phyloP scores from a whole-genome alignment of 176 grass and related monocot genomes.

The Avena insularis region DNA sequence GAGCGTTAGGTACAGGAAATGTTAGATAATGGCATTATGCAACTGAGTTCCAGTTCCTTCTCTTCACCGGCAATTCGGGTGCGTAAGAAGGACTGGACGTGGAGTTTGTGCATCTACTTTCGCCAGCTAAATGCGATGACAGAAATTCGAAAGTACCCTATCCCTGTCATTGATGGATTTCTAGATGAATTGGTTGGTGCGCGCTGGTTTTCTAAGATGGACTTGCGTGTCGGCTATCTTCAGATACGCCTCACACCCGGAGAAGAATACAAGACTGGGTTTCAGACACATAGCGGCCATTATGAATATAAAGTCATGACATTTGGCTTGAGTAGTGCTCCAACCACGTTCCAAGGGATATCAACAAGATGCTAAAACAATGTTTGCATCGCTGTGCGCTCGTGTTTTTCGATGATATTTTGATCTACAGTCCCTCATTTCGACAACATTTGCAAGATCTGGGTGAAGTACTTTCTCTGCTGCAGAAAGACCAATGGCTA shows the following conservation, averaged over 20 bases:
- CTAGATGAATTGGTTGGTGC: background rate
- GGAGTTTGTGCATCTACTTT: background rate
- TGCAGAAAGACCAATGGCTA: background rate
- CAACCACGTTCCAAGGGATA: background rate
- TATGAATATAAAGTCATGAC: background rate
- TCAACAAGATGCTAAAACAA: background rate
- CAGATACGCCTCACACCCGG: background rate
- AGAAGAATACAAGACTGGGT: background rate
- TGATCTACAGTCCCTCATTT: background rate
- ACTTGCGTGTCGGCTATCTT: background rate
- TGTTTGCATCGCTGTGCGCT: background rate
- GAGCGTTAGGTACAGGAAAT: background rate
- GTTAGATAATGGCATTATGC: background rate
- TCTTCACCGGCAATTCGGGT: background rate
- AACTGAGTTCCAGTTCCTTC: background rate
- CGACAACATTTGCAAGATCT: background rate
- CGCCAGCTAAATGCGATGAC: background rate
- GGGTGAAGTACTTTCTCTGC: background rate
- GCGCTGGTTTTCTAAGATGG: background rate
- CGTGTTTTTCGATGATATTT: too few species aligned
- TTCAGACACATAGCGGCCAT: background rate
- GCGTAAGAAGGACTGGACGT: background rate
- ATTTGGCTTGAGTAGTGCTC: background rate
- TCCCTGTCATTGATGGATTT: background rate
- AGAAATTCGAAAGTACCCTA: background rate